These are phyloP conservation scores for Eimeria praecox DNA, from an alignment of 169 alveolate species.

Conservation along the genomic window DNA sequence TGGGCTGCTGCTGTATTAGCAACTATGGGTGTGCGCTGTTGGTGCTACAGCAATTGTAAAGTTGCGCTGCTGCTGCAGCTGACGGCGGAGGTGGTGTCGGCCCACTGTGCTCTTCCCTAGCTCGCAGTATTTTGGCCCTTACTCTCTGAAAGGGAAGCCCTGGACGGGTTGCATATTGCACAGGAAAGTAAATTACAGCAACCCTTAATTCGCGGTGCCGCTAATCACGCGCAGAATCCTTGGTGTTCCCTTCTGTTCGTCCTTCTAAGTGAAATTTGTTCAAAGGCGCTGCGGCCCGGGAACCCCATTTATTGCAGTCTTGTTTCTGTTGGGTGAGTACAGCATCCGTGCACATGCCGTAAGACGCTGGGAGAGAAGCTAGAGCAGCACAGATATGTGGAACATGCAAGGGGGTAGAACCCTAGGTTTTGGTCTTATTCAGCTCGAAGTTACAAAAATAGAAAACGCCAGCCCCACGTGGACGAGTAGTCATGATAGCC, in stretches of 20 bases:
- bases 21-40: not conserved
- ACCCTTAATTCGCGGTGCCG: not conserved
- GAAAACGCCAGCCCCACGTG: conserved; percentile 21
- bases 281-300: not conserved
- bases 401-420: not conserved
- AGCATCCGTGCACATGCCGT: not conserved
- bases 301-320: not conserved
- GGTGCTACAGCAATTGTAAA: not conserved
- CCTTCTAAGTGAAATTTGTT: not conserved
- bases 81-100: not conserved
- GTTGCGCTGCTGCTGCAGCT: not conserved
- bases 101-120: not conserved
- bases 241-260: not conserved
- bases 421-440: not conserved
- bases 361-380: not conserved
- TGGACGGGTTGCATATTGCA: not conserved
- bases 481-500: conserved; percentile 3
- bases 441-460: not conserved
- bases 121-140: not conserved
- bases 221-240: not conserved
- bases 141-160: not conserved
- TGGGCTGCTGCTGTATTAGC: not conserved
- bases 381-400: not conserved
- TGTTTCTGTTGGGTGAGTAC: not conserved
- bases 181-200: not conserved